Evolutionary conservation across 2,329 filamentous ascomycete genomes (phyloP), one percentile per base, ranked within the genome.

Genomic region (Arthroderma sp.): DNA sequence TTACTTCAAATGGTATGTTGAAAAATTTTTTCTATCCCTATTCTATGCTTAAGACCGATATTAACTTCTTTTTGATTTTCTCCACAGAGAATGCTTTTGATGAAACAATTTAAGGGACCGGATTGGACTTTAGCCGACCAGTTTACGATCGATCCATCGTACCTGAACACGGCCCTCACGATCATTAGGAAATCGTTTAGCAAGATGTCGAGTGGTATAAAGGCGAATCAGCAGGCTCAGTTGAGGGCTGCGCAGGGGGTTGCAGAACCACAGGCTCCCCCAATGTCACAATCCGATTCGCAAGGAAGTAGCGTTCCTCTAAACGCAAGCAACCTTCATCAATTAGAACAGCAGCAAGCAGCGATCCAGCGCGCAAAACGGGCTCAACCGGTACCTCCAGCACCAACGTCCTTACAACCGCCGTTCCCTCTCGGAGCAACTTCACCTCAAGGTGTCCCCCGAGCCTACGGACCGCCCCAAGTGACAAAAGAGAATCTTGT

Each of bases 401-500:
- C 71, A 33, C 69, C 72, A 15, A 73, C 68, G 5, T 61, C 67
- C 6, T 61, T 70, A n/a, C 66, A 72, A 36, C 69, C 74, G 29
- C 73, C 73, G 7, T 75, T 75, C 52, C 59, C 61, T 6, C 52
- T 71, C 42, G 68, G 69, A 43, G 68, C 66, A 10, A 65, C 69
- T 28, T 74, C 73, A 40, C 75, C 75, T 10, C 68, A 73, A 44
- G 75, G 76, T 27, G 68, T 77, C 46, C 75, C 77, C 6, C 70
- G 71, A 48, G 74, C 73, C 42, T 74, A 76, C 45, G 67, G 66
- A 6, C 64, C 67, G 15, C 69, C 67, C 15, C 65, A 69, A 41
- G 66, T 79, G 40, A 74, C 70, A 4, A 67, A 70, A 7, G 72
- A 75, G 42, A 73, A 77, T 50, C 65, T 81, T 39, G 72, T 75